Base-by-base conservation (phyloP, 805 yeast genomes). In the Huiozyma naganishii region DNA sequence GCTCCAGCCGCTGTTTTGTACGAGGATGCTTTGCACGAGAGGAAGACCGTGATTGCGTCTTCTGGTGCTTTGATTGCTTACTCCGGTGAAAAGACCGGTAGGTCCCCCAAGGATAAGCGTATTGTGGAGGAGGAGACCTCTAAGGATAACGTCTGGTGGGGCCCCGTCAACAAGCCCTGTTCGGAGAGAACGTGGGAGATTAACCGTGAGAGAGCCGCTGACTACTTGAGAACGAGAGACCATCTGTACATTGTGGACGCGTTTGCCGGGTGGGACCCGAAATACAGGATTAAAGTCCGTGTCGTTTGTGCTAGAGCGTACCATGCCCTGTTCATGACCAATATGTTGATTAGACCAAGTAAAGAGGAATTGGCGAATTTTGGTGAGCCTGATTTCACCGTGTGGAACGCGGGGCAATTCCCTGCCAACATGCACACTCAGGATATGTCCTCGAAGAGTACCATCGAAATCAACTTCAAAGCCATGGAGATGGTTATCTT, bases 231-330 rank as follows among this genome's bases (percentile, higher is more conserved):
- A 75, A 90, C 97, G 45, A 83, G 95, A 70, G 89, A 83, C 57
- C 87, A 88, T 65, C 79, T 92, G 58, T 90, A 83, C 68, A 89
- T 90, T 51, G 88, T 90, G 52, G 98, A 90, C 63, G 97, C 97
- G 9, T 90, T 67, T 64, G 98, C 97, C 40, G 98, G 98, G 53
- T 90, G 98, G 98, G 98, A 90, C 67, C 96, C 97, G 61, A 80
- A 86, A 61, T 90, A 90, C 79, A 79, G 97, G 71, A 78, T 89
- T 66, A 90, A 90, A 73, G 94, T 89, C 47, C 79, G 97, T 69
- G 81, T 89, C 52, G 90, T 89, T 44, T 89, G 97, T 72, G 97
- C 97, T 48, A 81, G 98, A 67, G 97, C 98, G 45, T 90, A 90
- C 75, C 98, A 90, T 64, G 97, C 97, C 17, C 71, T 90, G 56